Base-by-base conservation (phyloP, 768 basidiomycete genomes). In the Russula sp. region DNA sequence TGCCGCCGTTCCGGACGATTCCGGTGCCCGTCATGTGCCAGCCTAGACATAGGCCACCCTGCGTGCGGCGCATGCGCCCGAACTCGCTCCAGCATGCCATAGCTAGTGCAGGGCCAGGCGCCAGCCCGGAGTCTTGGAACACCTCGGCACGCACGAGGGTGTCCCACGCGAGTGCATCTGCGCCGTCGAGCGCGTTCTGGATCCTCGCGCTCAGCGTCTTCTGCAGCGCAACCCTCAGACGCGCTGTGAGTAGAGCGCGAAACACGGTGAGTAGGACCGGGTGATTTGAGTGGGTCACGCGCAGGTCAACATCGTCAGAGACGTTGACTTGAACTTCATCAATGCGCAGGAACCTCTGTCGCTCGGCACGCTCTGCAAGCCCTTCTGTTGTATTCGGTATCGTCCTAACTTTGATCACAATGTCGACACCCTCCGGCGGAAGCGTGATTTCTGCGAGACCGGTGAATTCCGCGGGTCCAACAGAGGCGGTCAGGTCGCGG, bases 71-170 rank as follows among this genome's bases (percentile, higher is more conserved):
- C n/a, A 88, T 47, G 49, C 79, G 76, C 0, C 88, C 88, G 0
- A 87, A 61, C 70, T 88, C 87, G 63, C 83, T 85, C 86, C 86
- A 88, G 8, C 86, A 66, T 0, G 83, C 87, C 2, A 81, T 83
- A n/a, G 81, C 70, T 36, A 84, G 68, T 4, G 81, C 73, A n/a
- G 0, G 75, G 0, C 80, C 80, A 1, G 75, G 71, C 1, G 78
- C 74, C 1, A 84, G 67, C 0, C 88, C 88, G 0, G 82, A 77
- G 67, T 89, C 87, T 50, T 77, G 74, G 66, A 89, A 89, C 45
- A 88, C 84, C 64, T 83, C 78, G 18, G 79, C 75, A 38, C 87
- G 79, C 52, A 75, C 76, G 35, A 75, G 75, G 1, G 85, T 71
- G 67, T 90, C 88, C 68, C 76, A 90, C 5, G 81, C 79, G 35